Evolutionary conservation across 2,329 filamentous ascomycete genomes (phyloP).

Genomic region (Dactylella cylindrospora): DNA sequence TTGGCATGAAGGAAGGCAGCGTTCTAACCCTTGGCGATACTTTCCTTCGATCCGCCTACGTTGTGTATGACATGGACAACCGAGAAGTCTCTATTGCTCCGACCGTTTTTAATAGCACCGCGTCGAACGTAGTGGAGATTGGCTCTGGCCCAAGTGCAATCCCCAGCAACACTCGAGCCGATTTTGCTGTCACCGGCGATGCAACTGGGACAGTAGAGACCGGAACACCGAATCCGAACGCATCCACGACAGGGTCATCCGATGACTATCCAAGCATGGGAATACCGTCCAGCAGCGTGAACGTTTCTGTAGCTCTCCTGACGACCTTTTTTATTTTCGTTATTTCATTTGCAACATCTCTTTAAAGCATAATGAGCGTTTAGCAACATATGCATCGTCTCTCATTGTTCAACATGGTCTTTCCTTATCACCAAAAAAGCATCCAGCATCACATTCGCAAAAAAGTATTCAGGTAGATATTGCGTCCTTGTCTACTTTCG

Average conservation of each 20-base stretch:
- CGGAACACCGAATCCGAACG: slow-evolving; percentile 1
- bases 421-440: slow-evolving; percentile 10
- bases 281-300: not conserved
- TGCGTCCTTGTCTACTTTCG: not conserved
- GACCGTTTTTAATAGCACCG: slow-evolving; percentile 63
- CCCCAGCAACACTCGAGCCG: slow-evolving; percentile 60
- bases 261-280: slow-evolving; percentile 15
- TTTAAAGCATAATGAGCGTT: slow-evolving; percentile 38
- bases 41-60: slow-evolving; percentile 72
- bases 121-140: slow-evolving; percentile 61
- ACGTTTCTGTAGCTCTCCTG: slow-evolving; percentile 6
- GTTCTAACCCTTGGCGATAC: slow-evolving; percentile 68
- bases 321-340: slow-evolving; percentile 16
- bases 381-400: slow-evolving; percentile 23
- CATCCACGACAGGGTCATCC: slow-evolving; percentile 9
- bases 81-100: slow-evolving; percentile 71
- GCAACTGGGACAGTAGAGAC: slow-evolving; percentile 36
- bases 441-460: too few relatives aligned
- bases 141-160: slow-evolving; percentile 56
- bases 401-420: slow-evolving; percentile 12
- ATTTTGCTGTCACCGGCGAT: slow-evolving; percentile 54
- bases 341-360: slow-evolving; percentile 21
- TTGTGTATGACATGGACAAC: slow-evolving; percentile 73
- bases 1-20: slow-evolving; percentile 60
- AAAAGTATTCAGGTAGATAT: too few relatives aligned